phyloP scores from a whole-genome alignment of 2,329 filamentous ascomycete genomes.

The Aspergillus fijiensis region DNA sequence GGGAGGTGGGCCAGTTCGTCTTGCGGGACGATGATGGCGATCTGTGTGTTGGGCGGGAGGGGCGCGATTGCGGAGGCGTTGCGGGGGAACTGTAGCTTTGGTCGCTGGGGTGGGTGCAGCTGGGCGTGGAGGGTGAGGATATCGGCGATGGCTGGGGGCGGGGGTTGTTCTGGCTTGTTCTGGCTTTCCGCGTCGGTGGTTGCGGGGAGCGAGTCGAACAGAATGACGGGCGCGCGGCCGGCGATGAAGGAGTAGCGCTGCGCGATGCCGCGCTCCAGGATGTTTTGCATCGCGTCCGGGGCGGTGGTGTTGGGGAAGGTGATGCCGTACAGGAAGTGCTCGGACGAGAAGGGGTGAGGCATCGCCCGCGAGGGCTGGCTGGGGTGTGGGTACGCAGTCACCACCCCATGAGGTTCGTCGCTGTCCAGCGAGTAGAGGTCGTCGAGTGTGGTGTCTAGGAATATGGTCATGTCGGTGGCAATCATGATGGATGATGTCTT shows the following conservation, averaged over 20 bases:
- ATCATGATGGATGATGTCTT: not conserved
- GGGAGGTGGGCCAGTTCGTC: not conserved
- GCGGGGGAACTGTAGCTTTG: not conserved
- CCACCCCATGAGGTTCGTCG: not conserved
- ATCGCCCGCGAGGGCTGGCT: not conserved
- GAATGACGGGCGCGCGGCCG: not conserved
- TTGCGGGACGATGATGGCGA: not conserved
- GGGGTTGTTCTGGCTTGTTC: not conserved
- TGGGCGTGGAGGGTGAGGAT: not conserved
- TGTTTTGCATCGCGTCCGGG: not conserved
- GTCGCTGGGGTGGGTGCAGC: not conserved
- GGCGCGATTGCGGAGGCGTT: not conserved
- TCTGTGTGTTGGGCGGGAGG: not conserved
- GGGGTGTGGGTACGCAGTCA: not conserved
- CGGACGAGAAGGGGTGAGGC: not conserved
- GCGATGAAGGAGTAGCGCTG: slow-evolving; percentile 4
- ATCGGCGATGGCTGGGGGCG: not conserved
- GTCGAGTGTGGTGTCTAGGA: slow-evolving; percentile 5
- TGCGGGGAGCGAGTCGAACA: not conserved
- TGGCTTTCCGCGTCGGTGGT: not conserved
- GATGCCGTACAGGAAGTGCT: not conserved
- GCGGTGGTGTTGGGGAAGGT: not conserved
- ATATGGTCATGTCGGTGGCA: not conserved
- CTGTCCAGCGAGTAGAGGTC: slow-evolving; percentile 5
- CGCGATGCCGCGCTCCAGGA: not conserved